Evolutionary conservation across 805 yeast genomes (phyloP).

Genomic region (Candida qinlingensis): DNA sequence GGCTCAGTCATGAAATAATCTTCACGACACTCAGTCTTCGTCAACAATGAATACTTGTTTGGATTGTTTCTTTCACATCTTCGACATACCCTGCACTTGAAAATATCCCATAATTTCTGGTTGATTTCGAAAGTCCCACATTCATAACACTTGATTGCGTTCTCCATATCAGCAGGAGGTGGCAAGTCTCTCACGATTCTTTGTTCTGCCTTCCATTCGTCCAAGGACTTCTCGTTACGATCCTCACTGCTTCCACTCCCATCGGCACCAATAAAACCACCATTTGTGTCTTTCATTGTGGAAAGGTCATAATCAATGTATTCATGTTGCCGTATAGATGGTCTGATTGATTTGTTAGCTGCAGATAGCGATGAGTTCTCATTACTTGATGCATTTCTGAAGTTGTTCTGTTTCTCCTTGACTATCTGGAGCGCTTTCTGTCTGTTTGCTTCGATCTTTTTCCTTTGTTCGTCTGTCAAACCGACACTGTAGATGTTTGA

Average conservation of each 20-base stretch:
- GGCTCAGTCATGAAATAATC: slow-evolving; percentile 94
- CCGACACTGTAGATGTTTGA: slow-evolving; percentile 17
- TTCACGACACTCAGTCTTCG: slow-evolving; percentile 92
- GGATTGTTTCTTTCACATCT: slow-evolving; percentile 68
- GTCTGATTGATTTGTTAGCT: slow-evolving; percentile 21
- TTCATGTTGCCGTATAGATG: slow-evolving; percentile 52
- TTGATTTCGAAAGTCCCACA: slow-evolving; percentile 82
- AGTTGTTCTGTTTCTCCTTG: slow-evolving; percentile 29
- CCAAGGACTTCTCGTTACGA: slow-evolving; percentile 31
- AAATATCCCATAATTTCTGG: slow-evolving; percentile 60
- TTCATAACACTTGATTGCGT: slow-evolving; percentile 79
- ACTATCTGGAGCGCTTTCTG: slow-evolving; percentile 45
- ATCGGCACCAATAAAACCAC: slow-evolving; percentile 46
- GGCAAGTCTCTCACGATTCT: slow-evolving; percentile 47
- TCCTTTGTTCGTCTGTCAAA: slow-evolving; percentile 44
- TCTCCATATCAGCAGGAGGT: slow-evolving; percentile 66
- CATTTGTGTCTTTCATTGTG: slow-evolving; percentile 83
- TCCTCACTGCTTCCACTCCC: slow-evolving; percentile 41
- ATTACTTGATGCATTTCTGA: slow-evolving; percentile 32
- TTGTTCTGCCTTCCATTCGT: slow-evolving; percentile 46
- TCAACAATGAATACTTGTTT: slow-evolving; percentile 83
- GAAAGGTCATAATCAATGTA: slow-evolving; percentile 85
- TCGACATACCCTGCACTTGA: slow-evolving; percentile 72
- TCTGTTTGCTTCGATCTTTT: slow-evolving; percentile 47
- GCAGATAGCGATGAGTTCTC: slow-evolving; percentile 15